Conservation (phyloP, 176 grass and related monocot genomes). For the Zoysia japonica region DNA sequence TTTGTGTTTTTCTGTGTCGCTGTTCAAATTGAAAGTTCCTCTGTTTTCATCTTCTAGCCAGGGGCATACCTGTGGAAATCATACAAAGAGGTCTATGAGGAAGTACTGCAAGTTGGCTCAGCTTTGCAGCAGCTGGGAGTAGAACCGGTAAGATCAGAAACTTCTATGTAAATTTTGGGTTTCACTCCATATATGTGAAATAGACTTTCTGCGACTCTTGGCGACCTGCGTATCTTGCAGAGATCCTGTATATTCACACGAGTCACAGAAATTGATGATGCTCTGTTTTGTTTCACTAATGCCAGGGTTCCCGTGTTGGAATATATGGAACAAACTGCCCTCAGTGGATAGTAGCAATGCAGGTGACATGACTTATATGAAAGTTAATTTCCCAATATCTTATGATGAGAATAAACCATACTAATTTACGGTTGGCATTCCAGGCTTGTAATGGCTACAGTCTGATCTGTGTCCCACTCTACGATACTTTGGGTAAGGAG, state of each 20-base stretch:
- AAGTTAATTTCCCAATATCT: slow-evolving; percentile 9
- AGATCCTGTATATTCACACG: slow-evolving; percentile 18
- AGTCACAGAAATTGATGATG: slow-evolving; percentile 7
- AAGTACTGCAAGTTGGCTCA: slow-evolving; percentile 79
- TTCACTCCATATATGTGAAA: background rate
- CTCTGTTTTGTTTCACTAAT: slow-evolving; percentile 22
- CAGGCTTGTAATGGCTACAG: slow-evolving; percentile 96
- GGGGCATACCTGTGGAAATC: slow-evolving; percentile 94
- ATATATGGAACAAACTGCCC: slow-evolving; percentile 94
- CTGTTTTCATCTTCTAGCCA: slow-evolving; percentile 49
- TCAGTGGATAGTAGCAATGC: slow-evolving; percentile 88
- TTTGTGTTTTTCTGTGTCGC: slow-evolving; percentile 6
- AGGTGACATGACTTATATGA: slow-evolving; percentile 50
- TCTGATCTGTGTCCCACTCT: slow-evolving; percentile 82
- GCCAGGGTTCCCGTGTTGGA: slow-evolving; percentile 72
- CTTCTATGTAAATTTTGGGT: background rate
- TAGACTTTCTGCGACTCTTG: background rate
- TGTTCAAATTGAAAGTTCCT: slow-evolving; percentile 24
- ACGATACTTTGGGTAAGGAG: slow-evolving; percentile 82
- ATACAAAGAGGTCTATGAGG: slow-evolving; percentile 84
- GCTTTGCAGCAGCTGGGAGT: slow-evolving; percentile 63
- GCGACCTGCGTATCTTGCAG: slow-evolving; percentile 3
- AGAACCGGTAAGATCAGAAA: slow-evolving; percentile 56
- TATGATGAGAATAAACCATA: slow-evolving; percentile 27
- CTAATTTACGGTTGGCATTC: slow-evolving; percentile 28